Percentiles rank a stretch among this genome's conserved stretches.
Conservation (phyloP, 176 grass and related monocot species). For the Musa beccarii region DNA sequence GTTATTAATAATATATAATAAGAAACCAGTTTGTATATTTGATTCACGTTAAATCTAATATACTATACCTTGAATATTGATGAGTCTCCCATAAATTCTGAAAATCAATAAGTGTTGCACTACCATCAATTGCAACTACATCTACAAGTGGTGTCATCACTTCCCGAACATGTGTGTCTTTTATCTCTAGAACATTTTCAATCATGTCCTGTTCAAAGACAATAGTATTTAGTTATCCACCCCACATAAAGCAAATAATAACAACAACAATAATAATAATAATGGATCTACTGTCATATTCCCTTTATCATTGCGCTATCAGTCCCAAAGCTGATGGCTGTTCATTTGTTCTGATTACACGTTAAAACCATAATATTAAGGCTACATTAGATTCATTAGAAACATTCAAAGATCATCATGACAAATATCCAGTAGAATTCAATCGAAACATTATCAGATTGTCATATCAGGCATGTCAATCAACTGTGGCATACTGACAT, state of each 20-base stretch:
- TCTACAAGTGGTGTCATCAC: slow-evolving; percentile 97
- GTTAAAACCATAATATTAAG: no score
- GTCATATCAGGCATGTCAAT: no score
- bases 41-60: slow-evolving; percentile 3
- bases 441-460: no score
- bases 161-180: slow-evolving; percentile 94
- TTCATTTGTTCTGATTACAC: no score
- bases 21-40: slow-evolving; percentile 14
- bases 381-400: no score
- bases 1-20: slow-evolving; percentile 18
- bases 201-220: slow-evolving; percentile 85
- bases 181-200: slow-evolving; percentile 95
- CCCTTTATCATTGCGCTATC: no score
- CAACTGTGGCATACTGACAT: no score
- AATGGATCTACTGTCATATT: no score
- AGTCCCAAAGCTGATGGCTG: no score
- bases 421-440: no score
- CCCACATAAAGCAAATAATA: background rate
- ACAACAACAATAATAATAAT: background rate
- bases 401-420: no score
- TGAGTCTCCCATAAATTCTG: slow-evolving; percentile 86
- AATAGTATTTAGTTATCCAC: slow-evolving; percentile 12
- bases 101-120: slow-evolving; percentile 80
- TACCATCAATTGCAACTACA: slow-evolving; percentile 80
- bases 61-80: slow-evolving; percentile 83